Evolutionary conservation across 2,329 filamentous ascomycete genomes (phyloP), one percentile per base, ranked within the genome.

Genomic region (Lizonia empirigonia): DNA sequence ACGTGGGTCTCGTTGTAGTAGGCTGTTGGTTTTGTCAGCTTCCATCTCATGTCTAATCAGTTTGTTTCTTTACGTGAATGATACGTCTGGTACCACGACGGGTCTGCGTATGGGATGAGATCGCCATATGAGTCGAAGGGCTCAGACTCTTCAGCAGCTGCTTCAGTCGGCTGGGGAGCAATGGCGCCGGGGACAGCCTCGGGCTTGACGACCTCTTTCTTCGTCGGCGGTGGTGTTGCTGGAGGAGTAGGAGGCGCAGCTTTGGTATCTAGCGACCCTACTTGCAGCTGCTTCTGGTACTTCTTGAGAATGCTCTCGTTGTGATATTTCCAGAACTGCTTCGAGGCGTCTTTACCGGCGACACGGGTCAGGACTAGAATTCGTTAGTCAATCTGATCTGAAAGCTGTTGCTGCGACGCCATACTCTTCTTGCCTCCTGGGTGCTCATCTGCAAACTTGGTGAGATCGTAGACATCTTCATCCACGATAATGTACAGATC

Each of bases 1-100:
- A 86, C 92, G 76, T 99, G 94, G 5, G 90, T 86, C 76, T 96
- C 88, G 77, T 97, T 97, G 82, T 88, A 96, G 82, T 97, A 97
- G 22, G 93, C n/a, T n/a, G n/a, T n/a, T n/a, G n/a, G n/a, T n/a
- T n/a, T n/a, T n/a, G n/a, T n/a, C n/a, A n/a, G n/a, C n/a, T n/a
- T n/a, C n/a, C n/a, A n/a, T n/a, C n/a, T n/a, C n/a, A n/a, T n/a
- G n/a, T n/a, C n/a, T n/a, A n/a, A n/a, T n/a, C n/a, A n/a, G n/a
- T n/a, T n/a, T n/a, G n/a, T n/a, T n/a, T n/a, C n/a, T n/a, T n/a
- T n/a, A n/a, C n/a, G 91, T 1, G 93, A 96, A 78, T 96, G 90
- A 77, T 96, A 96, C 61, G 87, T 87, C 74, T 96, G 92, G 76
- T 97, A 97, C 94, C 94, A 99, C 37, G 84, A 85, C 10, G 94